These are phyloP conservation scores for Colletotrichum gigasporum DNA, from an alignment of 2,329 filamentous ascomycete species.

Conservation along the genomic window DNA sequence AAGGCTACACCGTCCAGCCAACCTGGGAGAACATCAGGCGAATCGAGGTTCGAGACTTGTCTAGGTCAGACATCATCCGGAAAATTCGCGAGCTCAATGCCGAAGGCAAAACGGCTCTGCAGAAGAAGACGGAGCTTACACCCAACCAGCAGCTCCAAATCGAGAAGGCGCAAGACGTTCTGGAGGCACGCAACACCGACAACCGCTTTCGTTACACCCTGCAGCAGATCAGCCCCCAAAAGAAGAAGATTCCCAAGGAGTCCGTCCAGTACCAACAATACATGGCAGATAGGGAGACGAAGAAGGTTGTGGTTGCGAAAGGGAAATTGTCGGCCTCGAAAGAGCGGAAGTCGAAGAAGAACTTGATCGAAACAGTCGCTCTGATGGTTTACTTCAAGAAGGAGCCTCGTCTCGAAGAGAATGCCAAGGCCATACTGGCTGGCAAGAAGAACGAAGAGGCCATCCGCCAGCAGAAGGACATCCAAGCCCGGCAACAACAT, in stretches of 20 bases:
- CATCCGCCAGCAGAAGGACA: conserved; percentile 29
- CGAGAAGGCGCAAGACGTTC: conserved; percentile 45
- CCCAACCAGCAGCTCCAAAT: conserved; percentile 52
- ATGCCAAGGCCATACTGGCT: conserved; percentile 39
- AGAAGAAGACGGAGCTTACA: conserved; percentile 50
- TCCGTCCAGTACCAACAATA: conserved; percentile 16
- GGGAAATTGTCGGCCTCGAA: background rate
- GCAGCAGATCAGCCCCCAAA: conserved; percentile 54
- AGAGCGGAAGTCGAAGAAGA: conserved; percentile 40
- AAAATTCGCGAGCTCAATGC: conserved; percentile 49
- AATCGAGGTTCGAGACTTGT: conserved; percentile 45
- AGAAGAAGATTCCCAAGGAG: conserved; percentile 39
- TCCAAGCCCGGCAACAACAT: conserved; percentile 24
- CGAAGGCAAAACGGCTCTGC: conserved; percentile 40
- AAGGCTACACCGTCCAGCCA: conserved; percentile 43
- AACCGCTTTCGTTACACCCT: conserved; percentile 50
- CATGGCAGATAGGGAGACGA: conserved; percentile 12
- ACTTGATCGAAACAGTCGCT: conserved; percentile 47
- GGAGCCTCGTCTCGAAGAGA: conserved; percentile 43
- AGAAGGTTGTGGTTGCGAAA: conserved; percentile 14
- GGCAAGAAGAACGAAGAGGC: conserved; percentile 4
- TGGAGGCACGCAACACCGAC: conserved; percentile 47
- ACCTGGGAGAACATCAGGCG: conserved; percentile 52
- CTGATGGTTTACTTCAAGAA: conserved; percentile 58
- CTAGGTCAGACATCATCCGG: conserved; percentile 46